Conservation (phyloP, 331 rosid species). For the Pyracantha coccinea region DNA sequence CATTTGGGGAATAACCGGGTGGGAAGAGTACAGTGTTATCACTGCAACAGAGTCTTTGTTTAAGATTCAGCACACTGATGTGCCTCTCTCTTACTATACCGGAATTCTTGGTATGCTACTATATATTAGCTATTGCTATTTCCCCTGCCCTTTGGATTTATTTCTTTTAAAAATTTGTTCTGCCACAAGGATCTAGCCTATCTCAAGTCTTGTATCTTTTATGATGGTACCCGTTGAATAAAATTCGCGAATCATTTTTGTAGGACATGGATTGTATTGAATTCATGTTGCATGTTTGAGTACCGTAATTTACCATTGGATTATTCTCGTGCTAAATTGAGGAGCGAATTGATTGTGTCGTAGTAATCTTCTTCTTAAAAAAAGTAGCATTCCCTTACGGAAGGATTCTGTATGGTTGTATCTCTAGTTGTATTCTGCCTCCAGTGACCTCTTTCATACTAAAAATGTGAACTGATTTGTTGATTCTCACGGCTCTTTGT, state of each 20-base stretch:
- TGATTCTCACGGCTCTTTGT: neutral
- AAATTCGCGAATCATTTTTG: neutral
- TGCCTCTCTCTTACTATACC: conserved; percentile 2
- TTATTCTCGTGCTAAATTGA: neutral
- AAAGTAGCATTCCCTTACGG: neutral
- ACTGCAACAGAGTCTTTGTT: no score
- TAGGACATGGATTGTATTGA: neutral
- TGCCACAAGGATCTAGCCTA: neutral
- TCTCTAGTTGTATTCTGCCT: neutral
- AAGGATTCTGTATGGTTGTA: neutral
- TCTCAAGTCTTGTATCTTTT: neutral
- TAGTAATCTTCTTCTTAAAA: neutral
- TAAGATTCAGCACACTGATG: neutral
- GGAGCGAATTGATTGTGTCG: neutral
- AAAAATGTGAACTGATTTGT: neutral
- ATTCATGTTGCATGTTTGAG: neutral
- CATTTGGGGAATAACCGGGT: no score
- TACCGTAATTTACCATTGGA: neutral
- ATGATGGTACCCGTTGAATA: neutral
- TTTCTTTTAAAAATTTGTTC: neutral
- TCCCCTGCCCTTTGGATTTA: neutral
- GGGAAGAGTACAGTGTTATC: no score
- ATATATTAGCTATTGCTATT: neutral
- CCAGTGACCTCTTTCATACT: neutral
- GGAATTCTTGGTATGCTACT: conserved; percentile 1